Base-by-base conservation (phyloP, 2,329 filamentous ascomycete species). In the Talaromyces sp. region DNA sequence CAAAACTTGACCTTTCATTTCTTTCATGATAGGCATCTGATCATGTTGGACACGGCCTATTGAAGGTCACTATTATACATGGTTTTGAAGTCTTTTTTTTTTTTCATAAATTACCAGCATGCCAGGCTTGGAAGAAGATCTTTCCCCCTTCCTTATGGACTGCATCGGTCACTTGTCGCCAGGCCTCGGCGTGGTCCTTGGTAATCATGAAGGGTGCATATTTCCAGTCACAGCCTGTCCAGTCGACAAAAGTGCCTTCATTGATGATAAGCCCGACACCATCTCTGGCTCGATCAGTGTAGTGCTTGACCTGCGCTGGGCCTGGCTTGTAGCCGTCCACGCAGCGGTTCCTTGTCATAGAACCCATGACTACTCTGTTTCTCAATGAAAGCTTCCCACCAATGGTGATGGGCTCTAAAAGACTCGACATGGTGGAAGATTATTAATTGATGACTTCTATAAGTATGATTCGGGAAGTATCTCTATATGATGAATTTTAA, bases 321-420 rank as follows among this genome's bases (percentile, higher is more conserved):
- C 66, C 68, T 1, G 70, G 70, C 27, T 69, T 71, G 54, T 66
- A 66, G 65, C 65, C 27, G 11, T 72, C 68, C 1, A 69, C 62
- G 50, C 70, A 70, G 14, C 71, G 71, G 39, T 73, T 73, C 14
- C 72, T 70, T 3, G 72, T 73, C 68, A 73, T 68, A 3, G 72
- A 69, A n/a, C 67, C 68, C 69, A 73, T 73, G 14, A 58, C 67
- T 24, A 73, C 66, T 11, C 71, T 70, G 54, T 71, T 71, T 47
- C 37, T 60, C 24, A 60, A 19, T 22, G 9, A 5, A 19, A 60
- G 27, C 2, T 24, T 37, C 35, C 14, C 24, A 14, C 57, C 57
- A 45, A 60, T 31, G 39, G 41, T 60, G 41, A 60, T n/a, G 39
- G 57, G 41, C 14, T 60, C 47, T 13, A 50, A 27, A 14, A 50